A percentile compares a stretch with the other conserved stretches of the same genome.
Conservation (phyloP, 2,329 filamentous ascomycete species). For the Fusarium sp. region DNA sequence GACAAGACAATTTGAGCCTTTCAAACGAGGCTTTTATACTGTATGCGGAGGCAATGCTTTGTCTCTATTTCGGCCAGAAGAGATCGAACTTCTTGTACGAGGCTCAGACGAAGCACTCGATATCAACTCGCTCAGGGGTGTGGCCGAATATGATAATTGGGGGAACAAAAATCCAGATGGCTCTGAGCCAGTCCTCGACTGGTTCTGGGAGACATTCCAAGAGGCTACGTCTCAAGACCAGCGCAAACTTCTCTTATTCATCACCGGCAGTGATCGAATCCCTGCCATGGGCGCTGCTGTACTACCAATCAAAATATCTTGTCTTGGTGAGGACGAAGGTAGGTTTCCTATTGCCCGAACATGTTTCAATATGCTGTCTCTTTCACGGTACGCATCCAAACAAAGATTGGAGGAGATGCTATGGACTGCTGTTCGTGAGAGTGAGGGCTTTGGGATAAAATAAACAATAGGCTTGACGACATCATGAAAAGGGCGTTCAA, state of each 20-base stretch:
- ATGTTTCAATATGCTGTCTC: conserved; percentile 86
- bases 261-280: conserved; percentile 91
- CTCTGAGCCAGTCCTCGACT: conserved; percentile 75
- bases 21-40: conserved; percentile 93
- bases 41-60: conserved; percentile 91
- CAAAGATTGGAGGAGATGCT: conserved; percentile 77
- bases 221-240: conserved; percentile 75
- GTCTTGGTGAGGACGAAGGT: conserved; percentile 77
- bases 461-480: conserved; percentile 54
- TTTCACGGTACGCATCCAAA: conserved; percentile 78
- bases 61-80: conserved; percentile 87
- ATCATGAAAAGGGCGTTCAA: conserved; percentile 31
- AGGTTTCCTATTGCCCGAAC: conserved; percentile 88
- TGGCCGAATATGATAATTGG: conserved; percentile 89
- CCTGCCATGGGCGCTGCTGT: conserved; percentile 88
- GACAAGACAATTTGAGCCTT: conserved; percentile 87
- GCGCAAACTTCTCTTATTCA: conserved; percentile 83
- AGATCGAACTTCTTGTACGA: conserved; percentile 88
- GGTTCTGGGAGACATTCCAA: conserved; percentile 91
- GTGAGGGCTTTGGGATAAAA: conserved; percentile 92
- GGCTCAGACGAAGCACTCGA: conserved; percentile 88
- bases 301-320: conserved; percentile 79
- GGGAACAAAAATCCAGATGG: conserved; percentile 65
- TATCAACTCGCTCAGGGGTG: conserved; percentile 78
- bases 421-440: conserved; percentile 89